Evolutionary conservation across 176 grass and related monocot species (phyloP), one percentile per base, ranked within the genome.

Genomic region (Oryza coarctata): DNA sequence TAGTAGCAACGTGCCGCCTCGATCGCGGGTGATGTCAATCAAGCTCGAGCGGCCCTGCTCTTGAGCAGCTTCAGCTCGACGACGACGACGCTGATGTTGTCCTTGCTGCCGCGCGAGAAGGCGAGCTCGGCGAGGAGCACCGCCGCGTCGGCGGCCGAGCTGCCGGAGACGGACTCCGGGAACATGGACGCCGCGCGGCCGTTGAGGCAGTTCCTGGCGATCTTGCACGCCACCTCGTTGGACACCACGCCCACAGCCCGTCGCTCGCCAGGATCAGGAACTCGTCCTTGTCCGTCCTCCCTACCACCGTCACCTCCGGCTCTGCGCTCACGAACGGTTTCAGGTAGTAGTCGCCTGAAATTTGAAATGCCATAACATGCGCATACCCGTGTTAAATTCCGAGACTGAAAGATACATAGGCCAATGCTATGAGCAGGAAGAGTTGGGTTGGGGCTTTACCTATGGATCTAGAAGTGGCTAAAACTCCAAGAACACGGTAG

Each of bases 31-130:
- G 55, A 25, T 55, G 55, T 3, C n/a, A 2, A 13, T 7, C 65
- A 30, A n/a, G 5, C 34, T 32, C 30, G 13, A 13, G 12, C 49
- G 0, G 12, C 31, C 3, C 20, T 14, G 33, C 43, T 36, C 69
- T 76, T 70, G 23, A 92, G 75, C 30, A 80, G 52, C 47, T 15
- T 75, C 6, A 94, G 71, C 87, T 94, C 73, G n/a, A 97, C 85
- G 3, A 97, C 91, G 3, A 97, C 80, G 14, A 92, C 94, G 65
- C 87, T 97, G 61, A 94, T 85, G 60, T 97, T 97, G 57, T 97
- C 94, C 55, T 60, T 81, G 91, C 91, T 94, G 31, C 87, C 91
- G 9, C 85, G 91, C 5, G 91, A 67, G 2, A 97, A 73, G 27
- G 94, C 94, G 11, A 94, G 80, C 65, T 92, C 78, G 2, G 62